phyloP scores from a whole-genome alignment of 2,329 filamentous ascomycete genomes.

The Talaromyces albobiverticillius region DNA sequence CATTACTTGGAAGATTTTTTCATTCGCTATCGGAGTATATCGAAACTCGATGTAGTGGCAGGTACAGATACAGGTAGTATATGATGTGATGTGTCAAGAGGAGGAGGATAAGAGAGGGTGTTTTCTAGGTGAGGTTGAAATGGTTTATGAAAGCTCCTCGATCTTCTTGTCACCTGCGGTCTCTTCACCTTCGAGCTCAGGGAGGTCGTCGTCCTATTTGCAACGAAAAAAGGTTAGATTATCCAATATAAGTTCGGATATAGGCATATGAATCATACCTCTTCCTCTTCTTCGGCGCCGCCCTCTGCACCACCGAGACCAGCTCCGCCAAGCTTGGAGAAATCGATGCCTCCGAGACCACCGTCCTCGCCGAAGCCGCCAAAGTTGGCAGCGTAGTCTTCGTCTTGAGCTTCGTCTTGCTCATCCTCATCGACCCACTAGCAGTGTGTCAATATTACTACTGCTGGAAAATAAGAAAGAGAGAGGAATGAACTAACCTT shows the following conservation, averaged over 20 bases:
- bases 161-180: slow-evolving; percentile 34
- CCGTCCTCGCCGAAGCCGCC: slow-evolving; percentile 58
- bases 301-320: neutral
- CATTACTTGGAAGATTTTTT: slow-evolving; percentile 23
- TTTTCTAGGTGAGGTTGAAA: neutral
- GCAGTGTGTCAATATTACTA: slow-evolving; percentile 9
- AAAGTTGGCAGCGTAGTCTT: slow-evolving; percentile 60
- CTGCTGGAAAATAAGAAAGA: neutral
- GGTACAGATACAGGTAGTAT: slow-evolving; percentile 10
- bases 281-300: slow-evolving; percentile 39
- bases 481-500: slow-evolving; percentile 58
- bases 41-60: slow-evolving; percentile 36
- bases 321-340: slow-evolving; percentile 74
- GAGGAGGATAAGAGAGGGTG: neutral
- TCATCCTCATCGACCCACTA: slow-evolving; percentile 97
- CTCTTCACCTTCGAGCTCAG: slow-evolving; percentile 65
- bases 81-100: slow-evolving; percentile 1
- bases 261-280: slow-evolving; percentile 4
- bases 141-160: slow-evolving; percentile 32
- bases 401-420: slow-evolving; percentile 84
- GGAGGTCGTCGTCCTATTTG: slow-evolving; percentile 73
- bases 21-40: slow-evolving; percentile 27
- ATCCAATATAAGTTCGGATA: no score
- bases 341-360: slow-evolving; percentile 85
- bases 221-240: neutral